A percentile compares a stretch with the other conserved stretches of the same genome.
Conservation (phyloP, 305 asterid species). For the Nicotiana rustica region DNA sequence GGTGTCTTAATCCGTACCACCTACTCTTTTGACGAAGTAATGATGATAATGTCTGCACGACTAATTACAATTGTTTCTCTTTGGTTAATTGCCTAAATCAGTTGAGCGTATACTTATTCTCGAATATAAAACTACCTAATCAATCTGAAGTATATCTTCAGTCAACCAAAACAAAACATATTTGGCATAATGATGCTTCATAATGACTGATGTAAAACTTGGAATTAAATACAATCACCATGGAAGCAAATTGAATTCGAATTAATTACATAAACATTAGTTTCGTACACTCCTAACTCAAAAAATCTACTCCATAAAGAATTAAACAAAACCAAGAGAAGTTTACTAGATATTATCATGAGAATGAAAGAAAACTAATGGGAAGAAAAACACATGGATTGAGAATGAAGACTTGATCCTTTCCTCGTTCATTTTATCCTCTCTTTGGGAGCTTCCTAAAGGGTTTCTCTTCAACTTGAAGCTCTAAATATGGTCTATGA, state of each 20-base stretch:
- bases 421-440: background rate
- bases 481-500: background rate
- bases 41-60: background rate
- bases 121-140: background rate
- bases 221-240: background rate
- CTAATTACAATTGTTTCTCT: background rate
- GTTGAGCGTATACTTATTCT: background rate
- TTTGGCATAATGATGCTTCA: background rate
- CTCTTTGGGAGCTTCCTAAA: slow-evolving; percentile 23
- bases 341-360: background rate
- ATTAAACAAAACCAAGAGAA: slow-evolving; percentile 29
- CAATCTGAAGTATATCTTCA: background rate
- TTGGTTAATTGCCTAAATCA: background rate
- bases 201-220: too few species aligned
- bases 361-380: background rate
- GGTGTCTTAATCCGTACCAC: background rate
- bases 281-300: background rate
- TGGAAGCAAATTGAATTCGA: background rate
- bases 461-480: background rate
- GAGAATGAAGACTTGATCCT: background rate
- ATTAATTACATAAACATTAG: background rate
- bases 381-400: background rate
- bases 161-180: background rate
- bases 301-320: background rate
- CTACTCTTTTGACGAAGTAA: background rate